phyloP scores from a whole-genome alignment of 2,329 filamentous ascomycete genomes.

The Cryphonectria carpinicola region DNA sequence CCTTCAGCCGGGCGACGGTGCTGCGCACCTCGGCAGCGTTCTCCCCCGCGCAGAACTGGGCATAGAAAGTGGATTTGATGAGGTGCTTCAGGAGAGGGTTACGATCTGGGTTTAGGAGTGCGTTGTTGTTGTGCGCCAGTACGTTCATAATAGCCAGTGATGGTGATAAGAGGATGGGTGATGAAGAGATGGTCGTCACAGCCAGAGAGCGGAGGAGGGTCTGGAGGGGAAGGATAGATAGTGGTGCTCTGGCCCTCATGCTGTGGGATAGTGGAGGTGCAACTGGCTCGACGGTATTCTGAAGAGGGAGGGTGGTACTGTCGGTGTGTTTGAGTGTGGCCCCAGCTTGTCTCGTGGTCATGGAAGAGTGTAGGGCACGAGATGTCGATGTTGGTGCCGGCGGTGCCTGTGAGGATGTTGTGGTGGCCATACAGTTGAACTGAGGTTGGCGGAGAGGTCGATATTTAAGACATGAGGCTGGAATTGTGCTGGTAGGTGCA shows the following conservation, averaged over 20 bases:
- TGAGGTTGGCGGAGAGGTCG: slow-evolving; percentile 28
- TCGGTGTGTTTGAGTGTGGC: slow-evolving; percentile 27
- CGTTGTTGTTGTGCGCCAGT: slow-evolving; percentile 70
- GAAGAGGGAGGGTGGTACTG: slow-evolving; percentile 25
- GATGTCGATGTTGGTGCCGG: slow-evolving; percentile 28
- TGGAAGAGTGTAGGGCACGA: slow-evolving; percentile 36
- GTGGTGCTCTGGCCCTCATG: slow-evolving; percentile 43
- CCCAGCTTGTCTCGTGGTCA: slow-evolving; percentile 19
- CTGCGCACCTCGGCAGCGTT: slow-evolving; percentile 67
- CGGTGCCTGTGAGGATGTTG: slow-evolving; percentile 13
- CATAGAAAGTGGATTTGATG: slow-evolving; percentile 83
- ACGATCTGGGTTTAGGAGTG: slow-evolving; percentile 72
- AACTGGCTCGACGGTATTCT: slow-evolving; percentile 23
- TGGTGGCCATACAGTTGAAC: slow-evolving; percentile 26
- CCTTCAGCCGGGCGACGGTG: slow-evolving; percentile 69
- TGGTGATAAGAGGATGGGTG: slow-evolving; percentile 68
- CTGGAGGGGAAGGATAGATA: slow-evolving; percentile 68
- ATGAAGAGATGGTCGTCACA: slow-evolving; percentile 72
- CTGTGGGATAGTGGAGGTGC: slow-evolving; percentile 16
- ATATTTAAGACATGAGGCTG: slow-evolving; percentile 23
- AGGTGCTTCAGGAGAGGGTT: slow-evolving; percentile 73
- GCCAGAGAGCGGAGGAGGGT: slow-evolving; percentile 71
- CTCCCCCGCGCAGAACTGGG: slow-evolving; percentile 89
- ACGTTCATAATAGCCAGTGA: slow-evolving; percentile 70
- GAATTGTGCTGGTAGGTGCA: slow-evolving; percentile 17